A percentile compares a stretch with the other conserved stretches of the same genome.
Conservation (phyloP, 306 rosid species). For the Trichosanthes truncata region DNA sequence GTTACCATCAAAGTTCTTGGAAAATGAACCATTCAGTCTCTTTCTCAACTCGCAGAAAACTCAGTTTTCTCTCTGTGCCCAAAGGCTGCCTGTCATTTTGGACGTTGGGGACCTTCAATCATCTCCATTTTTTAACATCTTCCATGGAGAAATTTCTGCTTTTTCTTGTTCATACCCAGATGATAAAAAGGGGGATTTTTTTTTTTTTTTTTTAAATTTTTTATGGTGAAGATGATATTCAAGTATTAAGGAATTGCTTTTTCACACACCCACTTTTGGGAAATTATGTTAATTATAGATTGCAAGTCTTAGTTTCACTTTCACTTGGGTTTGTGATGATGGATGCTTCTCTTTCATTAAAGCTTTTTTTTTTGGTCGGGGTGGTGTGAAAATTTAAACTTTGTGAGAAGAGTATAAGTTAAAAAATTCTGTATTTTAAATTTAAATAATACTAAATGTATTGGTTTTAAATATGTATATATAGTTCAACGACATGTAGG, state of each 20-base stretch:
- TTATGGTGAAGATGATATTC: background rate
- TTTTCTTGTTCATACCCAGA: background rate
- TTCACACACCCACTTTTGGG: background rate
- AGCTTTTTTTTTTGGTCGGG: too few species aligned
- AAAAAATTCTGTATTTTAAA: too few species aligned
- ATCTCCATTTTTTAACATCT: background rate
- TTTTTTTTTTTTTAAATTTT: too few species aligned
- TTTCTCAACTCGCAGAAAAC: background rate
- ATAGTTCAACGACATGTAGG: too few species aligned
- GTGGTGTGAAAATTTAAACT: background rate
- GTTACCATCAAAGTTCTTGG: constrained; percentile 1
- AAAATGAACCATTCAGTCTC: constrained; percentile 8
- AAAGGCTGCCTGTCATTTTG: background rate
- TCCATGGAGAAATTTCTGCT: background rate
- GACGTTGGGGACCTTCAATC: background rate
- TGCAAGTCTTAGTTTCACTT: background rate
- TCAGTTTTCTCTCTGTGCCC: background rate
- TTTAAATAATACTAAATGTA: too few species aligned
- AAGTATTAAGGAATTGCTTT: background rate
- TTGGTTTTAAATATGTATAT: too few species aligned
- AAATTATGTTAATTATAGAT: background rate
- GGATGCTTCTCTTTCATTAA: background rate
- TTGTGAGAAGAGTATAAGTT: background rate
- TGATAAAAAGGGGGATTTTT: background rate
- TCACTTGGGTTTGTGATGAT: background rate